A percentile compares a stretch with the other conserved stretches of the same genome.
Conservation (phyloP, 495 filamentous ascomycete species). For the Penicillium turbatum region DNA sequence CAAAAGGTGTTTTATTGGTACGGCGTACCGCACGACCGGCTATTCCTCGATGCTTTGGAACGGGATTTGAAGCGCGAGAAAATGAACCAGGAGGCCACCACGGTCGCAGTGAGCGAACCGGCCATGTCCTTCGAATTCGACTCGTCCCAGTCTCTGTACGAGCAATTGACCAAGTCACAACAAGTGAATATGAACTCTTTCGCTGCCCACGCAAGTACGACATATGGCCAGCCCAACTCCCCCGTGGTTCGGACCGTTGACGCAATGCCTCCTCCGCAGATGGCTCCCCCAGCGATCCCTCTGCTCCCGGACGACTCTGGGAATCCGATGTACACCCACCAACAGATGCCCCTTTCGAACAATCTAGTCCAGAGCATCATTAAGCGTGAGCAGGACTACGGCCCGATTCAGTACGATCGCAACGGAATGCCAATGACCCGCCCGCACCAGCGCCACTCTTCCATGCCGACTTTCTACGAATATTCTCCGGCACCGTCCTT, state of each 20-base stretch:
- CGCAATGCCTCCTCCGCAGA: conserved; percentile 78
- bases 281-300: conserved; percentile 65
- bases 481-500: conserved; percentile 98
- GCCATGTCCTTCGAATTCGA: conserved; percentile 98
- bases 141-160: conserved; percentile 96
- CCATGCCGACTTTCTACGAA: conserved; percentile 96
- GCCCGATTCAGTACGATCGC: conserved; percentile 78
- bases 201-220: conserved; percentile 72
- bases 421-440: conserved; percentile 81
- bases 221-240: conserved; percentile 77
- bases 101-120: conserved; percentile 91
- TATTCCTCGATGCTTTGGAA: conserved; percentile 96
- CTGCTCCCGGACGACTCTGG: conserved; percentile 77
- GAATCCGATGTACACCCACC: conserved; percentile 62
- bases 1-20: conserved; percentile 99
- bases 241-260: conserved; percentile 87
- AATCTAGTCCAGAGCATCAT: conserved; percentile 63
- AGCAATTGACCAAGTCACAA: conserved; percentile 98
- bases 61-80: conserved; percentile 97
- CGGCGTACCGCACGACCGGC: conserved; percentile 93
- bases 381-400: conserved; percentile 79
- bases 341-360: conserved; percentile 55
- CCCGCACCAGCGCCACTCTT: conserved; percentile 84
- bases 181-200: conserved; percentile 97
- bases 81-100: conserved; percentile 97